These are phyloP conservation scores for Starmera stellimalicola DNA, from an alignment of 1,139 yeast genomes.

Conservation along the genomic window DNA sequence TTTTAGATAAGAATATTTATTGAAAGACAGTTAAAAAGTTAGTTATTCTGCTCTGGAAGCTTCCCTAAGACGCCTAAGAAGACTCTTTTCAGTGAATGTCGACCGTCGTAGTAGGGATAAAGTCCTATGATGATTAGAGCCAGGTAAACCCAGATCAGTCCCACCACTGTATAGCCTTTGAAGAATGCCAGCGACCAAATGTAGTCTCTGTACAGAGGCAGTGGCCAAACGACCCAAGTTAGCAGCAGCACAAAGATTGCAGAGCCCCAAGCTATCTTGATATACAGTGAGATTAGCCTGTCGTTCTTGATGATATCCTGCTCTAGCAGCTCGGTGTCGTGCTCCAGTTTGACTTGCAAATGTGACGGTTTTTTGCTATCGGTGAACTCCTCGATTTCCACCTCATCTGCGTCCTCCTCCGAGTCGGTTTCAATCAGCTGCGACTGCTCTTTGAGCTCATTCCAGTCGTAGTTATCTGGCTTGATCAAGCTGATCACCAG, in stretches of 20 bases:
- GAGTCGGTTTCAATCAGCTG: constrained; percentile 10
- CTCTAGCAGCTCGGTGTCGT: constrained; percentile 2
- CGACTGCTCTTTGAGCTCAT: constrained; percentile 19
- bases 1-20: no score
- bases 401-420: neutral
- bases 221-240: constrained; percentile 36
- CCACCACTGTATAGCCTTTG: constrained; percentile 32
- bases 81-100: constrained; percentile 22
- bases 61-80: constrained; percentile 19
- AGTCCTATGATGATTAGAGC: constrained; percentile 28
- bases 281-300: constrained; percentile 12
- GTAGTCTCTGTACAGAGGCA: constrained; percentile 36
- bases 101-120: constrained; percentile 31
- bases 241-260: constrained; percentile 23
- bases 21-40: no score
- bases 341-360: constrained; percentile 1
- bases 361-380: constrained; percentile 3
- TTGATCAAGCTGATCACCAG: constrained; percentile 22
- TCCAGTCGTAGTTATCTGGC: constrained; percentile 27
- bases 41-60: no score
- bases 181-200: constrained; percentile 32
- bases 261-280: constrained; percentile 26
- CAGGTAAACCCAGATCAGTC: constrained; percentile 30
- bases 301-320: constrained; percentile 3
- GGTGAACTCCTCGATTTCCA: constrained; percentile 4